These are phyloP conservation scores for Lachancea thermotolerans DNA, from an alignment of 805 yeast species.

Conservation along the genomic window DNA sequence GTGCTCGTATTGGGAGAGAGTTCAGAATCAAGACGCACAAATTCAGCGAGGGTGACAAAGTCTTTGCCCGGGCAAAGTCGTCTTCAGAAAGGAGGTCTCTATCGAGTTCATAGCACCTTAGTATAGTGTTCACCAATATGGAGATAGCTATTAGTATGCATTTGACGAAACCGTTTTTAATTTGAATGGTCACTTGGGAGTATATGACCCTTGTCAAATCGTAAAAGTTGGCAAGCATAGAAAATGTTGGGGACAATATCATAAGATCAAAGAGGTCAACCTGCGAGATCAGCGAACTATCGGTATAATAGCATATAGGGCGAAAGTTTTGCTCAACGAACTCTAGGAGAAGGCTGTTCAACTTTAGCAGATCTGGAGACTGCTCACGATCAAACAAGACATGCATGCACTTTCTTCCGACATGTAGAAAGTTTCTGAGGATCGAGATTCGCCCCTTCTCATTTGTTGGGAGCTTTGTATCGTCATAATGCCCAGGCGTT, in stretches of 20 bases:
- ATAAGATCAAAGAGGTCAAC: conserved; percentile 22
- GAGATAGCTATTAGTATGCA: conserved; percentile 15
- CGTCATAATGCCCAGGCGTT: conserved; percentile 3
- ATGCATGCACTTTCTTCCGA: conserved; percentile 5
- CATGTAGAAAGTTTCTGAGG: conserved; percentile 2
- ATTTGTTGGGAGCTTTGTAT: not conserved
- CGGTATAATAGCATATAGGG: conserved; percentile 16
- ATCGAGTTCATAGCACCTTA: conserved; percentile 15
- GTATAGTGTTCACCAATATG: conserved; percentile 10
- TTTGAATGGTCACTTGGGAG: conserved; percentile 2
- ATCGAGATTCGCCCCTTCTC: conserved; percentile 2
- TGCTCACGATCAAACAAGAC: not conserved
- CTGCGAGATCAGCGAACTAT: conserved; percentile 8
- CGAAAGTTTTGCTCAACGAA: conserved; percentile 14
- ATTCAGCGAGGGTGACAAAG: conserved; percentile 19
- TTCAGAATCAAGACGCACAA: conserved; percentile 15
- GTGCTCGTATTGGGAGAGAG: conserved; percentile 17
- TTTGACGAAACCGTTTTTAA: conserved; percentile 17
- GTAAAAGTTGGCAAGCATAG: conserved; percentile 20
- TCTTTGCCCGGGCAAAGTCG: conserved; percentile 1
- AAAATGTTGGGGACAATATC: conserved; percentile 17
- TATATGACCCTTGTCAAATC: conserved; percentile 14
- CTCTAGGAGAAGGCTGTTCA: conserved; percentile 9
- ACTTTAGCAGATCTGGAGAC: not conserved
- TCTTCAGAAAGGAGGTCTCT: conserved; percentile 14